Evolutionary conservation across 2,329 filamentous ascomycete genomes (phyloP).

Genomic region (Penicillium sp.): DNA sequence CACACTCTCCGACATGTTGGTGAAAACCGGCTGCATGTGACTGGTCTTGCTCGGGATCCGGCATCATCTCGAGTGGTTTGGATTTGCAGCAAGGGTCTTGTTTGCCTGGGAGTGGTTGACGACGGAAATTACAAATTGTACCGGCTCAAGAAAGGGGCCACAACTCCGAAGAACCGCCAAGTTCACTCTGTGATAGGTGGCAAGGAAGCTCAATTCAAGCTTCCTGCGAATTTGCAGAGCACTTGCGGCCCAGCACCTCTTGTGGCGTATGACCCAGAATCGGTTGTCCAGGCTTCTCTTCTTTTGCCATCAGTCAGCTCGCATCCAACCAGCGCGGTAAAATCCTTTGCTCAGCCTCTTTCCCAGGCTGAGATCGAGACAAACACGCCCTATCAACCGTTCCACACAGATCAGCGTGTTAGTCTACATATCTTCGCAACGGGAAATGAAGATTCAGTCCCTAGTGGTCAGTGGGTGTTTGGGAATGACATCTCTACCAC

Average conservation of each 20-base stretch:
- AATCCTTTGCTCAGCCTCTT: constrained; percentile 58
- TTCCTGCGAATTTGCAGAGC: constrained; percentile 67
- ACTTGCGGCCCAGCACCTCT: constrained; percentile 61
- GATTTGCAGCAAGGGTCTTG: constrained; percentile 47
- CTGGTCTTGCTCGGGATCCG: constrained; percentile 43
- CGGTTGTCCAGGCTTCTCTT: constrained; percentile 44
- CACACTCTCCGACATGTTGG: constrained; percentile 53
- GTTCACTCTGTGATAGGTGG: constrained; percentile 58
- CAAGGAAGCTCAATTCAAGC: constrained; percentile 68
- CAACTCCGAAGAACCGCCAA: constrained; percentile 58
- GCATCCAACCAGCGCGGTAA: constrained; percentile 48
- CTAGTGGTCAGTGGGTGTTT: constrained; percentile 56
- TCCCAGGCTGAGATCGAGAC: constrained; percentile 91
- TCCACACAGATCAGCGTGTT: constrained; percentile 88
- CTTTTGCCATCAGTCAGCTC: constrained; percentile 41
- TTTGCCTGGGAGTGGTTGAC: constrained; percentile 51
- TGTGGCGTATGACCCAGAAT: constrained; percentile 57
- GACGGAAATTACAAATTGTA: constrained; percentile 51
- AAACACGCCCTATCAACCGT: constrained; percentile 92
- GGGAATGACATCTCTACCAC: constrained; percentile 54
- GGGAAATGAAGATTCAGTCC: constrained; percentile 36
- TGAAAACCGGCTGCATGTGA: constrained; percentile 53
- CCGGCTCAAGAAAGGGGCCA: constrained; percentile 45
- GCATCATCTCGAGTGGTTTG: constrained; percentile 51
- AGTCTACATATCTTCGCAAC: constrained; percentile 69